Percentiles rank a stretch among this genome's conserved stretches.
Conservation (phyloP, 1,139 yeast species). For the Lodderomyces elongisporus region DNA sequence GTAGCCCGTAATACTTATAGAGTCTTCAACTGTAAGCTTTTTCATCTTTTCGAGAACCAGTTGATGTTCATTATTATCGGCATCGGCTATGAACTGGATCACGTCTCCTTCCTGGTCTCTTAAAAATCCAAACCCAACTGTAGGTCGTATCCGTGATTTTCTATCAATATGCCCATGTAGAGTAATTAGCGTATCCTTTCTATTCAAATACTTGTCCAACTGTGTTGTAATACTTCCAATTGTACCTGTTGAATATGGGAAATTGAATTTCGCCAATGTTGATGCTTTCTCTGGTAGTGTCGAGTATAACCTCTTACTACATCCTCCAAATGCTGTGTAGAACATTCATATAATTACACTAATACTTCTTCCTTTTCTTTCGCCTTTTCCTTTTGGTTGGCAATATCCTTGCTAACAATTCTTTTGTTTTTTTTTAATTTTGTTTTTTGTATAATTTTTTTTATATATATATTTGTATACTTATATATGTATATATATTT, state of each 20-base stretch:
- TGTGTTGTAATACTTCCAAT: slow-evolving; percentile 14
- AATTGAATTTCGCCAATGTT: slow-evolving; percentile 32
- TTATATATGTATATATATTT: no score
- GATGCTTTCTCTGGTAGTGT: slow-evolving; percentile 20
- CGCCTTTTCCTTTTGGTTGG: no score
- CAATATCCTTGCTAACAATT: slow-evolving; percentile 1
- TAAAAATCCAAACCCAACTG: slow-evolving; percentile 61
- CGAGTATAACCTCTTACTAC: slow-evolving; percentile 8
- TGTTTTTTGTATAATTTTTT: no score
- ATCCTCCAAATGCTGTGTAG: background rate
- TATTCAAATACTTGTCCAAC: slow-evolving; percentile 14
- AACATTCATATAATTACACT: no score
- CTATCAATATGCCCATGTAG: slow-evolving; percentile 80
- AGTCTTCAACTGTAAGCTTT: slow-evolving; percentile 60
- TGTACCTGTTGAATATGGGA: slow-evolving; percentile 35
- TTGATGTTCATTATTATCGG: slow-evolving; percentile 21
- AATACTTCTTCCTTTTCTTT: background rate
- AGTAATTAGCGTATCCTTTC: slow-evolving; percentile 19
- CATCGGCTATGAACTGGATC: slow-evolving; percentile 56
- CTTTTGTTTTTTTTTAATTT: no score
- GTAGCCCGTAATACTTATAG: slow-evolving; percentile 64
- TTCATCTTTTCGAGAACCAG: slow-evolving; percentile 39
- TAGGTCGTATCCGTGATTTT: slow-evolving; percentile 50
- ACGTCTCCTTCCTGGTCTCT: slow-evolving; percentile 67
- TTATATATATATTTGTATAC: no score